A percentile compares a stretch with the other conserved stretches of the same genome.
phyloP scores from a whole-genome alignment of 1,284 basidiomycete species.

The Cutaneotrichosporon sp. region DNA sequence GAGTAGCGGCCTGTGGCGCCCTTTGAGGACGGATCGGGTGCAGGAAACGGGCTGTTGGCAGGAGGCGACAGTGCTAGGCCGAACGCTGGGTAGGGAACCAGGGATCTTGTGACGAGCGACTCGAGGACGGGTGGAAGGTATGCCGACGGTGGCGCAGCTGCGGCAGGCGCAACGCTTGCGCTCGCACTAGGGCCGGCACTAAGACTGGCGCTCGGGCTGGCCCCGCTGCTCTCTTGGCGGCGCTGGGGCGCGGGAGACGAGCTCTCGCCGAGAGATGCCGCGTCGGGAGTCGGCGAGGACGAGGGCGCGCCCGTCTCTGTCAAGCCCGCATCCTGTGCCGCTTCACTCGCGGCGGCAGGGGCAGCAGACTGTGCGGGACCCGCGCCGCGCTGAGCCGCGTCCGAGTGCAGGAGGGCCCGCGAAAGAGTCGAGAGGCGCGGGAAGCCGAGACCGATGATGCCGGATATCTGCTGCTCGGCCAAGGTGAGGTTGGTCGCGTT shows the following conservation, averaged over 20 bases:
- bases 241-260: not conserved
- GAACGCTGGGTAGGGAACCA: slow-evolving; percentile 43
- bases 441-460: slow-evolving; percentile 54
- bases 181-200: not conserved
- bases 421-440: slow-evolving; percentile 42
- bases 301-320: slow-evolving; percentile 12
- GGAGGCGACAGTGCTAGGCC: slow-evolving; percentile 39
- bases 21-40: not conserved
- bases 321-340: not conserved
- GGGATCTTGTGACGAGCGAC: slow-evolving; percentile 31
- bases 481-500: slow-evolving; percentile 52
- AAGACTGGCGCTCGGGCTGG: not conserved
- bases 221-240: not conserved
- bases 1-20: slow-evolving; percentile 24
- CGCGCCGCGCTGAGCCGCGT: not conserved
- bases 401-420: slow-evolving; percentile 17
- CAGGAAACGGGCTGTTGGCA: slow-evolving; percentile 4
- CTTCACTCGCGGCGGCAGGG: not conserved
- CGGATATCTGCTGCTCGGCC: slow-evolving; percentile 47
- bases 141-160: slow-evolving; percentile 11
- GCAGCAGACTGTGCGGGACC: not conserved
- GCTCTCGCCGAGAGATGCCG: not conserved
- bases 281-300: slow-evolving; percentile 6
- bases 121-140: slow-evolving; percentile 46
- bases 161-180: slow-evolving; percentile 3